Evolutionary conservation across 1,284 basidiomycete genomes (phyloP).

Genomic region (Sanghuangporus sanghuang): DNA sequence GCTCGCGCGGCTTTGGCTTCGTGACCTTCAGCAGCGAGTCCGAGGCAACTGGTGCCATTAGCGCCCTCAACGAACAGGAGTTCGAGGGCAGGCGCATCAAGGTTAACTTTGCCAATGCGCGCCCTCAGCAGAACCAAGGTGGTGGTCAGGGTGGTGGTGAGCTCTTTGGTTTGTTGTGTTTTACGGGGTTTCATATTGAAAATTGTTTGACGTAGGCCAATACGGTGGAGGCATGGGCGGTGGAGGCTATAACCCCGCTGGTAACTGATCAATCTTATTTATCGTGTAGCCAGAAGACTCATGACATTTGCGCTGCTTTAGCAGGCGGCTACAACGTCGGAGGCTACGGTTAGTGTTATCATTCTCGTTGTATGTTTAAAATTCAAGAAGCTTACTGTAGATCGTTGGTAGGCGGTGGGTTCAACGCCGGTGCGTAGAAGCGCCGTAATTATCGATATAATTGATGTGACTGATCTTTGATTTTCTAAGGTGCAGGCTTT

Average conservation of each 20-base stretch:
- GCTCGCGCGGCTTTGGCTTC: slow-evolving; percentile 95
- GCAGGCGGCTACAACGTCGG: slow-evolving; percentile 16
- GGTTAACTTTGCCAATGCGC: slow-evolving; percentile 93
- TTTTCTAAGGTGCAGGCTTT: slow-evolving; percentile 26
- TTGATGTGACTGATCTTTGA: slow-evolving; percentile 14
- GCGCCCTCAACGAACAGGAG: slow-evolving; percentile 82
- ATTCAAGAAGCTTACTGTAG: not conserved
- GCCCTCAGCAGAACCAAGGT: slow-evolving; percentile 52
- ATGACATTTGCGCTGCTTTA: not conserved
- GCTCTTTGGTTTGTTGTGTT: not conserved
- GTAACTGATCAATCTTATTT: slow-evolving; percentile 2
- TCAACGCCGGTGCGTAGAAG: slow-evolving; percentile 16
- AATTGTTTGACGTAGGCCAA: not conserved
- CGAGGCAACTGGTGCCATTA: slow-evolving; percentile 82
- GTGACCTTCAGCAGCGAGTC: slow-evolving; percentile 64
- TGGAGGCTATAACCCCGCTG: slow-evolving; percentile 20
- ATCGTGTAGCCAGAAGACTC: not conserved
- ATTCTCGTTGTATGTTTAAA: not conserved
- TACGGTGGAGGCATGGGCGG: slow-evolving; percentile 22
- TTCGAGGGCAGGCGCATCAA: slow-evolving; percentile 91
- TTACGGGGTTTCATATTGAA: not conserved
- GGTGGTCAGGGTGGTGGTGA: slow-evolving; percentile 36
- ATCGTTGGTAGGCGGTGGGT: slow-evolving; percentile 14
- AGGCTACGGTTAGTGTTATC: slow-evolving; percentile 11
- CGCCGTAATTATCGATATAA: not conserved